Evolutionary conservation across 164 flowering plant species (phyloP), one percentile per base, ranked within the genome.

Genomic region (Stephania japonica): DNA sequence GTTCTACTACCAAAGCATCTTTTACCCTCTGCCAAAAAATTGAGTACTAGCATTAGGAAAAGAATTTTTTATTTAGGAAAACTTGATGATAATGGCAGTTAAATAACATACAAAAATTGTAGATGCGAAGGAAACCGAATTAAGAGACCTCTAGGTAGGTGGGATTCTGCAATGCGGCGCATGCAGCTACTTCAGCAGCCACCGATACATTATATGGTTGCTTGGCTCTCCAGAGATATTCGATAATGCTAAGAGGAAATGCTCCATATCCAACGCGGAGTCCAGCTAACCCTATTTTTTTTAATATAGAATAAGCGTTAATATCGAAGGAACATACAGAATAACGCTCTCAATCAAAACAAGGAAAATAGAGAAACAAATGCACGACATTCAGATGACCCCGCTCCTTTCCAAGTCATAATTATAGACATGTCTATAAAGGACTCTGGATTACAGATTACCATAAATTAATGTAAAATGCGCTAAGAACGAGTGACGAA

Each of bases 181-280:
- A 93, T 16, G 99, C 99, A 76, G 97, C 75, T 76, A 93, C 81
- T 85, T 96, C 99, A 76, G 97, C 99, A 79, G 99, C 96, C 76
- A 96, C 98, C 77, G 98, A 93, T 21, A 93, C 99, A 81, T 92
- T 93, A 79, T 93, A 96, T 9, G 99, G 99, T 81, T 96, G 99
- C 79, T 96, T 96, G 67, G 99, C 99, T 80, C 99, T 85, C 98
- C 98, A 91, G 16, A 93, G 87, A 76, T 87, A 96, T 77, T 93
- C 92, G 61, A 93, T 90, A 44, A 93, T 86, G 81, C 97, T 92
- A 76, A 86, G 75, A 61, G 98, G 97, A 82, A 96, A 96, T 76
- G 97, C 95, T 81, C 98, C 99, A 83, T 96, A 96, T 70, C 99
- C 99, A 62, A 96, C 93, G 42, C 99, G 91, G 12, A 96, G 87